Base-by-base conservation (phyloP, 495 filamentous ascomycete genomes). In the Xylaria flabelliformis region DNA sequence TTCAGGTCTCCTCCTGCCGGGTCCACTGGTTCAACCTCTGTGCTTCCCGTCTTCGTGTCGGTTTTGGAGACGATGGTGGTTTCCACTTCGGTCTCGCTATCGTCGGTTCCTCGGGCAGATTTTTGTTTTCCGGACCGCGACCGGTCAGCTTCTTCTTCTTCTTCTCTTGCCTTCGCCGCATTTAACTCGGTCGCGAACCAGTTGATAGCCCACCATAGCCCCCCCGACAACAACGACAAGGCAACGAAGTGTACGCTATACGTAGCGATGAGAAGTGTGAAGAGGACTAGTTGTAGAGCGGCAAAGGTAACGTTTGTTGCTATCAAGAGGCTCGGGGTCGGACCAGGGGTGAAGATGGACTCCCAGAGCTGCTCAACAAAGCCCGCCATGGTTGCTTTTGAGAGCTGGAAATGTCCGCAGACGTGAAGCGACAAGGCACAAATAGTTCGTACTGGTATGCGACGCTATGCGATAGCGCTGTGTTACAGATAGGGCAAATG, bases 231-330 rank as follows among this genome's bases (percentile, higher is more conserved):
- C 61, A 89, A 78, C 8, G 93, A 96, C 7, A 99, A 86, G 64
- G 93, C 85, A 64, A 93, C 74, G 75, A 98, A 98, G 84, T 99
- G 96, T 36, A 95, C 85, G 82, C 92, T 96, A 81, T 91, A 90
- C 6, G 96, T 99, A 42, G 89, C 92, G 67, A 93, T 72, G 46
- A 98, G 88, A 64, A 99, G 91, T 39, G 81, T 76, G 72, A 94
- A 80, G 71, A 99, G 89, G 41, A 97, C 85, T 53, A 90, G 46
- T 76, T 98, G 96, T 32, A 99, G 90, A 21, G 90, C 88, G 42
- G 91, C 93, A 78, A 99, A 99, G 62, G 92, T 90, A 75, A 85
- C 89, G 82, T 99, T 98, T 67, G 96, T 97, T 44, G 97, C 97
- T 78, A 97, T 82, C 24, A 98, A 83, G 50, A 99, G 90, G 32